A percentile compares a stretch with the other conserved stretches of the same genome.
These are phyloP conservation scores for Solanum piurae DNA, from an alignment of 257 asterid species.

Conservation along the genomic window DNA sequence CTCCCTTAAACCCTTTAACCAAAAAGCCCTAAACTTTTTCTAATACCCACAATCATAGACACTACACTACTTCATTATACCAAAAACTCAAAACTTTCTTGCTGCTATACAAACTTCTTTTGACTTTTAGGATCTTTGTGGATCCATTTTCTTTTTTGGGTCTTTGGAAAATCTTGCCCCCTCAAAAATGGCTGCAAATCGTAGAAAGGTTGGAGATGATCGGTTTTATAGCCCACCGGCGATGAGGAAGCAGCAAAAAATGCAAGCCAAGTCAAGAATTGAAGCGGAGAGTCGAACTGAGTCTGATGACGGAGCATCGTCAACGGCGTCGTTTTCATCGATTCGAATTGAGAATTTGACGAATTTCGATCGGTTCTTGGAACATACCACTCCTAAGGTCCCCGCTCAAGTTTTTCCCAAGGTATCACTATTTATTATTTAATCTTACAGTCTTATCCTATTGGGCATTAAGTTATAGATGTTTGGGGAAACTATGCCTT, in stretches of 20 bases:
- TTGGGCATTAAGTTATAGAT: background rate
- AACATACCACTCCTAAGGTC: conserved; percentile 71
- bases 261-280: conserved; percentile 14
- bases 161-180: background rate
- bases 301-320: conserved; percentile 15
- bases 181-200: background rate
- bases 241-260: conserved; percentile 36
- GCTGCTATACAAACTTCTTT: background rate
- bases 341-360: conserved; percentile 10
- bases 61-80: background rate
- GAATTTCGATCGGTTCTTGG: conserved; percentile 75
- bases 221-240: conserved; percentile 86
- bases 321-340: background rate
- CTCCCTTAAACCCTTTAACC: conserved; percentile 1
- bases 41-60: background rate
- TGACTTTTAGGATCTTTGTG: background rate
- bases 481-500: background rate
- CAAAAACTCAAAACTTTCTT: background rate
- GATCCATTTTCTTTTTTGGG: conserved; percentile 1
- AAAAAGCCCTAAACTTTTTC: background rate
- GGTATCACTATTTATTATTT: conserved; percentile 23
- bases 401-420: conserved; percentile 59
- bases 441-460: background rate
- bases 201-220: conserved; percentile 44
- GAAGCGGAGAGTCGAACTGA: conserved; percentile 12